These are phyloP conservation scores for Coprinellus micaceus DNA, from an alignment of 768 basidiomycete species.

Conservation along the genomic window DNA sequence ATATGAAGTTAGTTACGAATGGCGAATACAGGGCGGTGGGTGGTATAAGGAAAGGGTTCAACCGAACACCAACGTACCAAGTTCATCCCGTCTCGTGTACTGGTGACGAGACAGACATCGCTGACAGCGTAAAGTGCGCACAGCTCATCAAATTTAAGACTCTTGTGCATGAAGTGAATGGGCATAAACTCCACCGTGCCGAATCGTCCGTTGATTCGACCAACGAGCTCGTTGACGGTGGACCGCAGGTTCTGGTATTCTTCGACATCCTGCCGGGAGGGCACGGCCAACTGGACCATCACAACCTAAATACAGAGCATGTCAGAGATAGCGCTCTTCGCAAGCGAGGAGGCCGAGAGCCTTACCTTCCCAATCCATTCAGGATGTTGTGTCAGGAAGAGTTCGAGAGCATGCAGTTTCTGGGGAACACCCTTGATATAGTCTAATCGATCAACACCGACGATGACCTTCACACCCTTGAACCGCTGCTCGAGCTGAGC, in stretches of 20 bases:
- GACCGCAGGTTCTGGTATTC: conserved; percentile 97
- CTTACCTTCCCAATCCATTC: conserved; percentile 96
- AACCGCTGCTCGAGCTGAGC: conserved; percentile 84
- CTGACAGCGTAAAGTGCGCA: conserved; percentile 97
- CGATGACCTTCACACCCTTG: conserved; percentile 92
- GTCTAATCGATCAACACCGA: conserved; percentile 96
- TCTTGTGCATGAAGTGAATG: conserved; percentile 99
- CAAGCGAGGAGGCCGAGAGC: not conserved
- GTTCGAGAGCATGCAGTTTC: conserved; percentile 93
- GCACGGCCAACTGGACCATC: conserved; percentile 93
- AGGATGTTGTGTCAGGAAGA: conserved; percentile 95
- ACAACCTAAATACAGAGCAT: conserved; percentile 59
- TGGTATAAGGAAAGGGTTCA: not conserved
- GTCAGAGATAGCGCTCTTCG: conserved; percentile 5
- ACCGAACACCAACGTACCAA: conserved; percentile 55
- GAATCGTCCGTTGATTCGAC: conserved; percentile 97
- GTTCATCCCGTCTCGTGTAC: conserved; percentile 98
- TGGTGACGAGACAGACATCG: conserved; percentile 93
- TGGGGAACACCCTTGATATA: conserved; percentile 99
- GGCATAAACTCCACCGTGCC: conserved; percentile 99
- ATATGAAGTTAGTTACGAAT: too few species aligned
- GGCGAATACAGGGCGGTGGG: conserved; percentile 10
- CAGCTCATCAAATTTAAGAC: conserved; percentile 87
- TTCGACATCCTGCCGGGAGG: conserved; percentile 96
- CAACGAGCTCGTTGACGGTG: conserved; percentile 96